A percentile compares a stretch with the other conserved stretches of the same genome.
Conservation (phyloP, 2,329 filamentous ascomycete genomes). For the Daldinia eschscholtzii region DNA sequence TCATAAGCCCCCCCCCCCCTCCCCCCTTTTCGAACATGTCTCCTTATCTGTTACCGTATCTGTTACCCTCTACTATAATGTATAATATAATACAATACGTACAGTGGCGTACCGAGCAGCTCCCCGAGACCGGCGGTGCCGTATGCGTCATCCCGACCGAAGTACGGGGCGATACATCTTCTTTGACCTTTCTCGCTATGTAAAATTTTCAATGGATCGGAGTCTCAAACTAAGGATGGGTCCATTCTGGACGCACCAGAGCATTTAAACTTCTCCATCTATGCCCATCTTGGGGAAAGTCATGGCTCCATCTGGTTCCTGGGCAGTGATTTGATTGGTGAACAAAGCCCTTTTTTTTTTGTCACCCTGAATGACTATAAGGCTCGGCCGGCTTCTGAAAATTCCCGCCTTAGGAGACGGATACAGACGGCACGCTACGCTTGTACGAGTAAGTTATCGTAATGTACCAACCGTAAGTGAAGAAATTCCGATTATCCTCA, state of each 20-base stretch:
- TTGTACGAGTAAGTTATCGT: conserved; percentile 24
- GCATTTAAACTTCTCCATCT: conserved; percentile 27
- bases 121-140: conserved; percentile 41
- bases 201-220: conserved; percentile 37
- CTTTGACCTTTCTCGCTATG: conserved; percentile 9
- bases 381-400: conserved; percentile 25
- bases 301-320: conserved; percentile 20
- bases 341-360: conserved; percentile 19
- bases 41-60: conserved; percentile 5
- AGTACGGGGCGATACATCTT: conserved; percentile 24
- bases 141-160: conserved; percentile 38
- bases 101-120: conserved; percentile 4
- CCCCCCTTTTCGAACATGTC: not conserved
- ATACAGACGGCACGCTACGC: conserved; percentile 26
- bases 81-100: conserved; percentile 1
- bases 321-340: conserved; percentile 34
- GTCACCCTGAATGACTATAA: conserved; percentile 24
- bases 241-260: not conserved
- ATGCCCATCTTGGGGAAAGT: conserved; percentile 29
- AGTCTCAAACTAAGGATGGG: conserved; percentile 9
- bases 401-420: conserved; percentile 24
- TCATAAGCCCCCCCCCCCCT: not conserved
- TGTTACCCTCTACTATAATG: conserved; percentile 7
- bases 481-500: conserved; percentile 15
- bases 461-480: conserved; percentile 5